Base-by-base conservation (phyloP, 768 basidiomycete species). In the Fomitopsis serialis region DNA sequence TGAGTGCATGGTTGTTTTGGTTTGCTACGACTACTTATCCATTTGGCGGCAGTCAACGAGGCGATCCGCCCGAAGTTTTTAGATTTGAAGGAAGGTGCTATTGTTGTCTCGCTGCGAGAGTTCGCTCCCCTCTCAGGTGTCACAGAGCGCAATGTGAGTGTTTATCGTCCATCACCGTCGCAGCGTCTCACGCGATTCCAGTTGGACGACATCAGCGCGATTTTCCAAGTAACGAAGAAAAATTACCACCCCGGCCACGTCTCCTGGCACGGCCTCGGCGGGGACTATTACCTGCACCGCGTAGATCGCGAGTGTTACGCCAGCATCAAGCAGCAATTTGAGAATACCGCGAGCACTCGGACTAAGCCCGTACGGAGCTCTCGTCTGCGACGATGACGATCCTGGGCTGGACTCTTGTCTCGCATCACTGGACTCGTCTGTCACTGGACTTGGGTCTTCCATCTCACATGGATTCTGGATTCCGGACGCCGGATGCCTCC, bases 71-170 rank as follows among this genome's bases (percentile, higher is more conserved):
- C 89, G 25, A 88, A 92, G 63, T 98, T 98, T 70, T 74, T 99
- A 51, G 97, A 99, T 64, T 74, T 98, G 55, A 97, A 93, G 64
- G 92, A 96, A 54, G 91, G 92, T 19, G 92, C 94, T 0, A 85
- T 85, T 45, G 89, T 99, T 45, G 81, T 98, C 35, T 93, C 91
- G 19, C 72, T 99, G 17, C 83, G 87, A 54, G 92, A 93, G 1
- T 97, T 92, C 57, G 85, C 94, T 52, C 15, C 37, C 7, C 13
- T 17, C 6, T 79, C 85, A 29, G 68, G 72, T 22, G 74, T 97
- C 53, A 92, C 89, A 0, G 86, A 92, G 60, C 86, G 89, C 43
- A 96, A 93, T 59, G 87, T 51, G 21, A 37, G 48, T 51, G 25
- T 11, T 22, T 36, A 4, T 13, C 17, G n/a, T 24, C n/a, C 2